Evolutionary conservation across 345 rosid species (phyloP).

Genomic region (Excoecaria agallocha): DNA sequence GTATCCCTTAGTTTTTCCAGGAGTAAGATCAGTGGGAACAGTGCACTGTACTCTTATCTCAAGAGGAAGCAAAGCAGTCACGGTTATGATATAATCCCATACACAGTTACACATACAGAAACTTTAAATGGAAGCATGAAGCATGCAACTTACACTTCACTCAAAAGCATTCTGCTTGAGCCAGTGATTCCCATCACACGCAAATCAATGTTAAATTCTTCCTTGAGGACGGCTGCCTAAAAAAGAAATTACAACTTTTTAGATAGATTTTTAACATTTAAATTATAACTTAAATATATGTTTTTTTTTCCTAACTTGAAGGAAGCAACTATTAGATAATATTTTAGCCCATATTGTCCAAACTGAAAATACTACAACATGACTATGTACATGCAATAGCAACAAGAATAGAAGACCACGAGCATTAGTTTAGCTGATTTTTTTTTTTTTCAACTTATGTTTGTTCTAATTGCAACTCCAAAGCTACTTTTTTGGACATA

Average conservation of each 20-base stretch:
- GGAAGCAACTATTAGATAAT: background rate
- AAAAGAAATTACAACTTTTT: slow-evolving; percentile 18
- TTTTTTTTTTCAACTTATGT: background rate
- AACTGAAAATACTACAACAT: background rate
- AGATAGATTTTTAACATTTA: slow-evolving; percentile 9
- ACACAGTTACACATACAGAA: background rate
- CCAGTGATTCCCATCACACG: slow-evolving; percentile 96
- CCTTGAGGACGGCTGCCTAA: slow-evolving; percentile 91
- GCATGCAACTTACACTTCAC: slow-evolving; percentile 68
- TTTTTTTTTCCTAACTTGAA: background rate
- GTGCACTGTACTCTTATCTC: background rate
- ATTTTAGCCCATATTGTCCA: background rate
- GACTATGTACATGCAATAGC: background rate
- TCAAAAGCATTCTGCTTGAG: slow-evolving; percentile 71
- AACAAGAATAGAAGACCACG: background rate
- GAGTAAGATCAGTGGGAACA: background rate
- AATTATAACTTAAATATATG: background rate
- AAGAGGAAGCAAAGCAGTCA: background rate
- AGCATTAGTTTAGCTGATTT: background rate
- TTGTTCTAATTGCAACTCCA: no score
- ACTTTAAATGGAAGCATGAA: slow-evolving; percentile 1
- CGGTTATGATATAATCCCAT: background rate
- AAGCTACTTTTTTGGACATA: no score
- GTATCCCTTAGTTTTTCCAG: background rate
- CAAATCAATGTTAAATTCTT: slow-evolving; percentile 92